phyloP scores from a whole-genome alignment of 2,329 filamentous ascomycete species.

The Diplodia sapinea region DNA sequence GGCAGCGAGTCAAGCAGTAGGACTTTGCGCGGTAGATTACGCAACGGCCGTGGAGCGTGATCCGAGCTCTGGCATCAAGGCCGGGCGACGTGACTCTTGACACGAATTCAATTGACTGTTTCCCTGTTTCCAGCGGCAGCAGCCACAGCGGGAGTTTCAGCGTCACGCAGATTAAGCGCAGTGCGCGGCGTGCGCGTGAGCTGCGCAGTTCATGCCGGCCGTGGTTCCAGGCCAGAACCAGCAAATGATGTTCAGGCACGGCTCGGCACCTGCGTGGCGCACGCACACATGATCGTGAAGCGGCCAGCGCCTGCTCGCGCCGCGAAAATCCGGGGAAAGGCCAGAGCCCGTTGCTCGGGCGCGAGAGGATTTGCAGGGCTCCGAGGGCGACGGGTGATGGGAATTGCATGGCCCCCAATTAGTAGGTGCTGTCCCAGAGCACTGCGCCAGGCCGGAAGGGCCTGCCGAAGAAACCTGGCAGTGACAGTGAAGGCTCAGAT shows the following conservation, averaged over 20 bases:
- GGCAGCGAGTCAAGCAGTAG: constrained; percentile 15
- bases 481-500: constrained; percentile 11
- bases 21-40: constrained; percentile 14
- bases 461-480: constrained; percentile 20
- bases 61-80: not conserved
- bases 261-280: constrained; percentile 25
- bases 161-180: not conserved
- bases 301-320: constrained; percentile 21
- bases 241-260: constrained; percentile 32
- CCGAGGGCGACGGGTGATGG: not conserved
- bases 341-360: constrained; percentile 17
- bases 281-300: constrained; percentile 29
- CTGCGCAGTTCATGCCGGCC: not conserved
- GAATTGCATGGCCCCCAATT: not conserved
- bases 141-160: constrained; percentile 11
- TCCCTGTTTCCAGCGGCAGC: constrained; percentile 16
- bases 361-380: constrained; percentile 19
- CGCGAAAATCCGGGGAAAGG: constrained; percentile 28
- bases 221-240: constrained; percentile 11
- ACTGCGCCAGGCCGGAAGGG: not conserved
- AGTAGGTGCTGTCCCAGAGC: not conserved
- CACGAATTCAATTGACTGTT: not conserved
- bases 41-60: not conserved
- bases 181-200: constrained; percentile 15
- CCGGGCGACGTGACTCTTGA: constrained; percentile 9